Evolutionary conservation across 352 stramenopile species (phyloP), one percentile per base, ranked within the genome.

Genomic region (Pythium periplocum): DNA sequence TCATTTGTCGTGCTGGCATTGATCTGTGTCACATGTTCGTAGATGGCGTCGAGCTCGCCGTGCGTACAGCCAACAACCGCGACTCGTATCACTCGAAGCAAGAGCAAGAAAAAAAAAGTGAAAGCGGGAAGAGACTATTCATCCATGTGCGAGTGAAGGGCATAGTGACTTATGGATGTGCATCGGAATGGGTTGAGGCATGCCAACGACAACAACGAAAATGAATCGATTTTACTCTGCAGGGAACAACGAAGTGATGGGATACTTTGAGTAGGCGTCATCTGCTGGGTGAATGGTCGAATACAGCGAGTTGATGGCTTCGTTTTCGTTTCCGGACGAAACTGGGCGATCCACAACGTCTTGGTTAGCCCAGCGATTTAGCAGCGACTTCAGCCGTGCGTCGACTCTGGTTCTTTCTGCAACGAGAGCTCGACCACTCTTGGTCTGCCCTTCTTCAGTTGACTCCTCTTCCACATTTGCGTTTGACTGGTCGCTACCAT

Each of bases 51-150:
- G 4, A 98, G 70, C 55, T 97, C 83, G 32, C 95, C 95, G 69
- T 98, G 95, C 59, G 78, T 90, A 70, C 95, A 98, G 47, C 95
- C 95, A 58, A 98, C 88, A 31, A 98, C 75, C 9, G 83, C 86
- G 7, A 96, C 43, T 10, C 65, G 63, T 43, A 75, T 44, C 47
- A 51, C 59, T n/a, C 17, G 17, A 26, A 26, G 17, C 17, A 0
- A 26, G 17, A n/a, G n/a, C n/a, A n/a, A n/a, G n/a, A n/a, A 26
- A 26, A 26, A 26, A 26, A 26, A 26, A 26, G 17, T 26, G 17
- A 26, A 26, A 26, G 17, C 17, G 17, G 17, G 17, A 26, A 26
- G 17, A 26, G 17, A 26, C 17, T 26, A 26, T 26, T 26, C 17
- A 26, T 26, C 17, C 17, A 26, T 26, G 17, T 26, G 17, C 17